Percentiles rank a stretch among this genome's conserved stretches.
These are phyloP conservation scores for Ascodesmis nigricans DNA, from an alignment of 495 filamentous ascomycete genomes.

Conservation along the genomic window DNA sequence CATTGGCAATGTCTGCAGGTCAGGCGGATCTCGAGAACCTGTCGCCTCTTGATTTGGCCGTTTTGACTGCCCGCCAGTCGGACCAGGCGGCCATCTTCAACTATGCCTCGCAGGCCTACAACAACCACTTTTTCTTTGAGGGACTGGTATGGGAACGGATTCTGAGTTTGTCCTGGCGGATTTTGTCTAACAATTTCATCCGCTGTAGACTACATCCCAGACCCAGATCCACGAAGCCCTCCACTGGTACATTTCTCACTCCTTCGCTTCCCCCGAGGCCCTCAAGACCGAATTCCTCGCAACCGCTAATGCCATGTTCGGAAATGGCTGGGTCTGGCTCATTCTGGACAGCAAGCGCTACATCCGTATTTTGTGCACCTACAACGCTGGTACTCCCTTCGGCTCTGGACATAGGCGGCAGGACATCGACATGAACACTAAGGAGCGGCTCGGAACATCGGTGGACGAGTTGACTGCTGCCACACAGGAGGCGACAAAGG, in stretches of 20 bases:
- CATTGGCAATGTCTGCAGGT: too few relatives aligned
- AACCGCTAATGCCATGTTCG: constrained; percentile 82
- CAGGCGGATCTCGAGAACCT: constrained; percentile 34
- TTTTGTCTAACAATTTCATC: background rate
- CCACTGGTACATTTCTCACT: constrained; percentile 16
- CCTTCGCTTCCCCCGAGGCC: constrained; percentile 63
- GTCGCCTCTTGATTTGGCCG: constrained; percentile 41
- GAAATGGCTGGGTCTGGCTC: constrained; percentile 91
- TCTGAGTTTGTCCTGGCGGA: too few relatives aligned
- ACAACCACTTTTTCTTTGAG: constrained; percentile 92
- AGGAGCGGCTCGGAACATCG: constrained; percentile 16
- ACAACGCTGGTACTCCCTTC: constrained; percentile 77
- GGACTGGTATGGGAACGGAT: constrained; percentile 28
- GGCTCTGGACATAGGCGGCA: constrained; percentile 67
- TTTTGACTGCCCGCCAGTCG: constrained; percentile 58
- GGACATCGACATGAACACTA: constrained; percentile 56
- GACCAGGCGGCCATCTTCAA: constrained; percentile 66
- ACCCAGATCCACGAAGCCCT: constrained; percentile 5
- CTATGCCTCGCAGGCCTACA: constrained; percentile 83
- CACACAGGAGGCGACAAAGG: constrained; percentile 1
- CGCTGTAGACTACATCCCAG: constrained; percentile 5
- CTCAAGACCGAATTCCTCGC: constrained; percentile 55
- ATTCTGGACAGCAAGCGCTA: constrained; percentile 30
- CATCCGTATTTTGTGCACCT: constrained; percentile 65
- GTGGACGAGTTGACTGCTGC: too few relatives aligned